These are phyloP conservation scores for Colletotrichum sp. DNA, from an alignment of 2,329 filamentous ascomycete species.

Conservation along the genomic window DNA sequence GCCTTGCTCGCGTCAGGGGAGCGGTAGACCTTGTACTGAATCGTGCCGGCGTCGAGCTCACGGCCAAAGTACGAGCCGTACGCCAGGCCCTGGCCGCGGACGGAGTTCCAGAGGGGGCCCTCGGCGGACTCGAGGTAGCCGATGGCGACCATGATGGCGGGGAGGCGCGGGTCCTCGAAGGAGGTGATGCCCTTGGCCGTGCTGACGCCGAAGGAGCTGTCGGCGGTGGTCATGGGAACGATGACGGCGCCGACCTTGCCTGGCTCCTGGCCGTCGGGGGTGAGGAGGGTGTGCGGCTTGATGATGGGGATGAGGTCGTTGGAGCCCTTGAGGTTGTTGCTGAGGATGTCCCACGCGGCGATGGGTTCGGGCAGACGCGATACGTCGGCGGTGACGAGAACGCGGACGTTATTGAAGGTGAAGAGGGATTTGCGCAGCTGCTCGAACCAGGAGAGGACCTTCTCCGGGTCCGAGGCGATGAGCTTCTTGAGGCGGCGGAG, in stretches of 20 bases:
- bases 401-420: conserved; percentile 82
- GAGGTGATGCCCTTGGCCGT: conserved; percentile 76
- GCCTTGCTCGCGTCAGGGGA: conserved; percentile 90
- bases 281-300: conserved; percentile 74
- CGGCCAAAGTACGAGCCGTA: conserved; percentile 85
- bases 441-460: conserved; percentile 79
- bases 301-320: conserved; percentile 69
- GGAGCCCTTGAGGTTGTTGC: conserved; percentile 50
- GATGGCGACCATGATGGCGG: conserved; percentile 85
- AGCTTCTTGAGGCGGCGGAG: conserved; percentile 85
- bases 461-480: conserved; percentile 75
- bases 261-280: conserved; percentile 73
- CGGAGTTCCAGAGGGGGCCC: conserved; percentile 91
- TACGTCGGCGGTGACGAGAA: conserved; percentile 84
- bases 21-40: conserved; percentile 88
- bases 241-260: conserved; percentile 78
- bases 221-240: conserved; percentile 88
- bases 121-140: conserved; percentile 93
- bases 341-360: conserved; percentile 76
- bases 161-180: conserved; percentile 78
- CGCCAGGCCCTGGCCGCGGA: conserved; percentile 90
- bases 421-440: conserved; percentile 78
- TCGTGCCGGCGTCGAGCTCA: conserved; percentile 77
- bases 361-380: conserved; percentile 76
- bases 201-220: conserved; percentile 87